A percentile compares a stretch with the other conserved stretches of the same genome.
Conservation (phyloP, 306 rosid genomes). For the Glycyrrhiza uralensis region DNA sequence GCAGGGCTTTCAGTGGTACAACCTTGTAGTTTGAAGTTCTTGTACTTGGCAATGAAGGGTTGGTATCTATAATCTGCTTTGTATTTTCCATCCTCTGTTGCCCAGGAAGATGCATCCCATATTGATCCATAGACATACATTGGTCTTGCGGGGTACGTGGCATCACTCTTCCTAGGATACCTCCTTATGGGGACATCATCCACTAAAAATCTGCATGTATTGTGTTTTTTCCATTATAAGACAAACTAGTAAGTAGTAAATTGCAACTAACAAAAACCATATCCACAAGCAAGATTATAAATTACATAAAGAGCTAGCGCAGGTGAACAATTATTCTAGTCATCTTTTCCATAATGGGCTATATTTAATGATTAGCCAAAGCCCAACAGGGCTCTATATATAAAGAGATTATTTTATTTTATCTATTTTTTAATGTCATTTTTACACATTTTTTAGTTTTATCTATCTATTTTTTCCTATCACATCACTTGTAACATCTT, state of each 20-base stretch:
- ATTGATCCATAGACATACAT: conserved; percentile 89
- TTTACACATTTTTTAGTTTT: no score
- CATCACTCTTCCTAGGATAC: conserved; percentile 66
- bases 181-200: conserved; percentile 87
- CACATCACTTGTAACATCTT: neutral
- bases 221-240: neutral
- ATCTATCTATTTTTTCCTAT: neutral
- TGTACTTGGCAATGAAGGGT: conserved; percentile 73
- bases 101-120: conserved; percentile 99
- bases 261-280: neutral
- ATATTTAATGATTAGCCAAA: neutral
- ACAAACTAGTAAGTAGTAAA: conserved; percentile 28
- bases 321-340: neutral
- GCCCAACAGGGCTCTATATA: no score
- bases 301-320: neutral
- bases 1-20: conserved; percentile 36
- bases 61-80: conserved; percentile 80
- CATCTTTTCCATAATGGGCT: neutral
- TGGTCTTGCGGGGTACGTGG: conserved; percentile 75
- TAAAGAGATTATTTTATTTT: neutral
- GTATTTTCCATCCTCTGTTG: conserved; percentile 92
- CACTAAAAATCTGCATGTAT: conserved; percentile 62
- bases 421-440: no score
- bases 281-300: conserved; percentile 8
- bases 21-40: conserved; percentile 56